These are phyloP conservation scores for Coemansia sp. DNA, from an alignment of 192 early-diverging fungal genomes.

Conservation along the genomic window DNA sequence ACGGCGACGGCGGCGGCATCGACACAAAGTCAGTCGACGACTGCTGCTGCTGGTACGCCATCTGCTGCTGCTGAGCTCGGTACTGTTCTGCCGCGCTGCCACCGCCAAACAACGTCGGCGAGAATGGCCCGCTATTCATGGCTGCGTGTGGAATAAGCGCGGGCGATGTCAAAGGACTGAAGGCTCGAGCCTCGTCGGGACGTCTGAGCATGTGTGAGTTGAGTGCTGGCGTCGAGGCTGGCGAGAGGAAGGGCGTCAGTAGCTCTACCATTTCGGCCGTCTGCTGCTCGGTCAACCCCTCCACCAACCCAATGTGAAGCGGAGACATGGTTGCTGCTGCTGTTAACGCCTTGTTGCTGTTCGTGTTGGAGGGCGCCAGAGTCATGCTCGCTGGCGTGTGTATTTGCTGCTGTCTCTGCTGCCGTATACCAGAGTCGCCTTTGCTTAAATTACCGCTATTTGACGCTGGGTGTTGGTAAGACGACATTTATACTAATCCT, in stretches of 20 bases:
- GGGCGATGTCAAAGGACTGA: constrained; percentile 50
- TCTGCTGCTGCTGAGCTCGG: background rate
- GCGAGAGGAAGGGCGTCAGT: constrained; percentile 52
- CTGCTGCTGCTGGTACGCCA: constrained; percentile 11
- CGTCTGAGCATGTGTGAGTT: background rate
- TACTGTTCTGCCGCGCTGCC: background rate
- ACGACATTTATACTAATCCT: background rate
- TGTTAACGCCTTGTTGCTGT: background rate
- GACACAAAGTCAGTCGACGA: background rate
- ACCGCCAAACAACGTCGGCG: background rate
- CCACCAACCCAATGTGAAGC: constrained; percentile 23
- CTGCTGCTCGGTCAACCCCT: constrained; percentile 38
- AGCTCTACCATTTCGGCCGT: constrained; percentile 51
- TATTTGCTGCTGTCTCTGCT: constrained; percentile 1
- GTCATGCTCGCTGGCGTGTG: constrained; percentile 15
- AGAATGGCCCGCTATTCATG: constrained; percentile 3
- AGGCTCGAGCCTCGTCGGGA: constrained; percentile 8
- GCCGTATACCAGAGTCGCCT: background rate
- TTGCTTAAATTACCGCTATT: background rate
- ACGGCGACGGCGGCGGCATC: constrained; percentile 52
- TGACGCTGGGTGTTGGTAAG: background rate
- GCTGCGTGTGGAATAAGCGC: constrained; percentile 27
- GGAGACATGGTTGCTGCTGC: constrained; percentile 21
- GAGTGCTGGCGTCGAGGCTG: constrained; percentile 25
- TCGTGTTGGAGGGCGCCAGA: background rate